These are phyloP conservation scores for Amanita rimosa DNA, from an alignment of 768 basidiomycete species.

Conservation along the genomic window DNA sequence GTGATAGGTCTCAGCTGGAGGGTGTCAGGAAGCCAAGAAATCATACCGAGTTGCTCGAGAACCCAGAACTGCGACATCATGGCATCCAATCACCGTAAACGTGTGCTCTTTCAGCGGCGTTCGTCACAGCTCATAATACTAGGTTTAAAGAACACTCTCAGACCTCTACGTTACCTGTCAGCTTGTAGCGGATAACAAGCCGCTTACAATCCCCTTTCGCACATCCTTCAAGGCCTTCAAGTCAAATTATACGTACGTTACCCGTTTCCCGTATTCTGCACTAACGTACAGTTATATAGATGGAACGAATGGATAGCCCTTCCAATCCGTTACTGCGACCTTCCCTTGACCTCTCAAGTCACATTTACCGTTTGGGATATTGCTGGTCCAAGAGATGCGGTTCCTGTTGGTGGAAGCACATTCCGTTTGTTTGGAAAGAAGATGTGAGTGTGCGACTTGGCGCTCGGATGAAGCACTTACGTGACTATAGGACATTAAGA, in stretches of 20 bases:
- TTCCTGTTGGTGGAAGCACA: conserved; percentile 86
- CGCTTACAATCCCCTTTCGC: conserved; percentile 81
- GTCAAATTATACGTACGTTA: conserved; percentile 58
- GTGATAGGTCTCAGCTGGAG: conserved; percentile 69
- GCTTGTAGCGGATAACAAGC: conserved; percentile 87
- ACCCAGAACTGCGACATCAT: conserved; percentile 73
- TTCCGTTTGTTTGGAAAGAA: conserved; percentile 90
- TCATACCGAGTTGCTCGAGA: conserved; percentile 72
- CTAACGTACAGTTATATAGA: conserved; percentile 22
- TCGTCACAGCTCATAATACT: conserved; percentile 17
- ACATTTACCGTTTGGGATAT: conserved; percentile 97
- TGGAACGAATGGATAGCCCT: conserved; percentile 97
- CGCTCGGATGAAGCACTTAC: background rate
- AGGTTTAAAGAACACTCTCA: conserved; percentile 57
- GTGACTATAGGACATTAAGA: conserved; percentile 60
- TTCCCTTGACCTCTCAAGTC: conserved; percentile 83
- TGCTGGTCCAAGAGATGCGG: conserved; percentile 65
- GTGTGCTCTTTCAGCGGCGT: conserved; percentile 1
- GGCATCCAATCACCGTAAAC: conserved; percentile 74
- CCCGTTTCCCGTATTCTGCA: background rate
- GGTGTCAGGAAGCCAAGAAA: conserved; percentile 62
- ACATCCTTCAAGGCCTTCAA: conserved; percentile 93
- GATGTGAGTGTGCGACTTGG: conserved; percentile 35
- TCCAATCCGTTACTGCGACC: conserved; percentile 87
- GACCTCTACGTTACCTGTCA: conserved; percentile 93